phyloP scores from a whole-genome alignment of 2,329 filamentous ascomycete species.

The Botryosphaeria dothidea region DNA sequence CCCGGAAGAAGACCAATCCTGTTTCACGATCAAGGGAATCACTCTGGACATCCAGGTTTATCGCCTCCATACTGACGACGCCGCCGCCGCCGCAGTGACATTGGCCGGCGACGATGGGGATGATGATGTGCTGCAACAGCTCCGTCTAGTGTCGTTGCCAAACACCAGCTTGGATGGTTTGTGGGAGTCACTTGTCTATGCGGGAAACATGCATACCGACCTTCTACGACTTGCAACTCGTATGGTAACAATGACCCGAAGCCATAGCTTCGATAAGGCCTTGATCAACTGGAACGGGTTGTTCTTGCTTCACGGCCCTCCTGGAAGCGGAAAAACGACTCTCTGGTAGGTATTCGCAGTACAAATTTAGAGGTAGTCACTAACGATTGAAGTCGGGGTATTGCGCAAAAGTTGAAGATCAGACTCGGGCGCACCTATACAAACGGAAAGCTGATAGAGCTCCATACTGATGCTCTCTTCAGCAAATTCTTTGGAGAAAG shows the following conservation, averaged over 20 bases:
- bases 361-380: neutral
- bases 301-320: conserved; percentile 45
- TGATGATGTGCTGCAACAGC: conserved; percentile 29
- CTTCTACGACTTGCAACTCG: conserved; percentile 44
- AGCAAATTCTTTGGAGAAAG: conserved; percentile 53
- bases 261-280: conserved; percentile 22
- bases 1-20: conserved; percentile 24
- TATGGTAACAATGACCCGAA: conserved; percentile 31
- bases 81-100: conserved; percentile 23
- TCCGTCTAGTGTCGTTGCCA: conserved; percentile 39
- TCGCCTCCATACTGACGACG: conserved; percentile 32
- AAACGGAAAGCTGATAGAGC: conserved; percentile 42
- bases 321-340: conserved; percentile 47
- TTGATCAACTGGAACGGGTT: conserved; percentile 49
- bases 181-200: conserved; percentile 50
- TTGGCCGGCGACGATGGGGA: conserved; percentile 23
- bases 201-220: conserved; percentile 42
- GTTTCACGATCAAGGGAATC: conserved; percentile 30
- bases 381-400: conserved; percentile 32
- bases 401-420: conserved; percentile 55
- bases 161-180: conserved; percentile 41
- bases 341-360: conserved; percentile 32
- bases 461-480: conserved; percentile 48
- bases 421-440: conserved; percentile 42
- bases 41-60: conserved; percentile 47